A percentile compares a stretch with the other conserved stretches of the same genome.
Evolutionary conservation across 208 protist species (phyloP).

Genomic region (Strigomonas oncopelti): DNA sequence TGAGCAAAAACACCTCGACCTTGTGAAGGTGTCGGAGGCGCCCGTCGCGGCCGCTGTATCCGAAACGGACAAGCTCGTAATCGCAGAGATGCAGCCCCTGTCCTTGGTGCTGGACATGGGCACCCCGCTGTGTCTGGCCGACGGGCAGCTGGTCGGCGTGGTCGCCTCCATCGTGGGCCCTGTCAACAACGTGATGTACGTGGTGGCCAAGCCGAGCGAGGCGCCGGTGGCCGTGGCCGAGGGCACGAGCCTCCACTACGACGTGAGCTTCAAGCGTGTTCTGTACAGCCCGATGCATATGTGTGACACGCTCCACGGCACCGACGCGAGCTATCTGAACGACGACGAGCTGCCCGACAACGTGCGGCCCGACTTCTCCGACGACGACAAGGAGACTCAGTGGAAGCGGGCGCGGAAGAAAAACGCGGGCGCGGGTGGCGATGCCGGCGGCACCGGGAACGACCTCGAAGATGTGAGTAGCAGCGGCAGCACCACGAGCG

Average conservation of each 20-base stretch:
- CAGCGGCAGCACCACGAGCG: neutral
- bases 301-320: constrained; percentile 51
- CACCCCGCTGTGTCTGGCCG: constrained; percentile 57
- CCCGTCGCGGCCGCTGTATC: constrained; percentile 34
- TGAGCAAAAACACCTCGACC: constrained; percentile 21
- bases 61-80: constrained; percentile 17
- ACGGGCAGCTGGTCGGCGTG: constrained; percentile 52
- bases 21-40: constrained; percentile 53
- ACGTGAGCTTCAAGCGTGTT: constrained; percentile 46
- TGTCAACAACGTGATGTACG: constrained; percentile 35
- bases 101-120: constrained; percentile 57
- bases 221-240: constrained; percentile 10
- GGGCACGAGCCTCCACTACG: constrained; percentile 47
- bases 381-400: constrained; percentile 77
- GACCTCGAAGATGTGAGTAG: neutral
- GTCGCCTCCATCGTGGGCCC: constrained; percentile 63
- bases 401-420: constrained; percentile 74
- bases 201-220: neutral
- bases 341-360: constrained; percentile 82
- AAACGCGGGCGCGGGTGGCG: constrained; percentile 14
- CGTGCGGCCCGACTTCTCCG: constrained; percentile 82
- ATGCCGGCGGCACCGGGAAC: too few relatives aligned
- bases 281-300: constrained; percentile 48
- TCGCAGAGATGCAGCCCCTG: constrained; percentile 43
- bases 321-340: constrained; percentile 86